Base-by-base conservation (phyloP, 371 early-diverging fungal species). In the Apophysomyces ossiformis region DNA sequence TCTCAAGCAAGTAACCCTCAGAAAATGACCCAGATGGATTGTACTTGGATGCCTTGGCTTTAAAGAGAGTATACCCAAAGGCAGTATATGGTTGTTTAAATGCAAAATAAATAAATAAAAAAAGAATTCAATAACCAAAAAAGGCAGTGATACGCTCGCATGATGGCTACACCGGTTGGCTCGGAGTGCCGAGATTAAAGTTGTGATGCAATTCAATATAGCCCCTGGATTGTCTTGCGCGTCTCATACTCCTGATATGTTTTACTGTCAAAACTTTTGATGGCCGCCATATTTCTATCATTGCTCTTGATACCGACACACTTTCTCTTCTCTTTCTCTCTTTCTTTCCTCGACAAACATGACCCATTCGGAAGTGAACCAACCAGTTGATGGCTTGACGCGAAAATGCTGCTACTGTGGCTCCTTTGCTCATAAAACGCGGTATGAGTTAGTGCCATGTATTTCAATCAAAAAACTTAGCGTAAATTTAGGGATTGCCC, bases 1-100 rank as follows among this genome's bases (percentile, higher is more conserved):
- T 89, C 91, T 8, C 89, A 92, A 66, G 98, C 98, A 1, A 92
- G 88, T 39, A 95, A 96, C 64, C 96, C 97, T 5, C 88, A 92
- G 64, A 97, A 95, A 71, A 85, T 97, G 74, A 90, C 96, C 0
- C 91, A 92, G 67, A 95, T 97, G 95, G 97, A 96, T 60, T 90
- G 88, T 59, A 86, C 85, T 15, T 93, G 93, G 93, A 84, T 91
- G 85, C 92, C 91, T 7, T 93, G 93, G 93, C 67, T 92, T 56
- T 90, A 88, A 61, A 58, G 62, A 46, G 32, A 26, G 32, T 26
- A 26, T 26, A 26, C 32, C 32, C 32, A 26, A 26, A 26, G 32
- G 32, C 32, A 26, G 32, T 26, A 26, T 2, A 26, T 26, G 32
- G 32, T 26, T 26, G 32, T 26, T 26, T 26, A 26, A 26, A 26